Base-by-base conservation (phyloP, 129 eudicot genomes). In the Lactuca saligna region DNA sequence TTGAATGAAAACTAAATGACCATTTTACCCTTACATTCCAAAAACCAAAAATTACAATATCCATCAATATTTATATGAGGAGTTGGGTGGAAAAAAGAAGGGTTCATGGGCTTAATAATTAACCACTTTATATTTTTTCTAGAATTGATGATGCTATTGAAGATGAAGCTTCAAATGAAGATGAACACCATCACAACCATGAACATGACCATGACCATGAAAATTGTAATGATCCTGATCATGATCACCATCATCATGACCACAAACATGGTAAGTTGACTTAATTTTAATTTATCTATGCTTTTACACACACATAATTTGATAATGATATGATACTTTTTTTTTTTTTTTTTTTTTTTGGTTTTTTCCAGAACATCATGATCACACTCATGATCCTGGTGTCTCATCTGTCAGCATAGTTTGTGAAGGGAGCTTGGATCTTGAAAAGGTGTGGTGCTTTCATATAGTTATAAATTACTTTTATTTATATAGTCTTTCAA, bases 341-440 rank as follows among this genome's bases (percentile, higher is more conserved):
- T 4, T n/a, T n/a, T n/a, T 6, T 13, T 76, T 53, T n/a, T 76
- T n/a, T 5, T 44, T 25, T 12, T 66, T 70, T 38, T 57, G 61
- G 57, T 6, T 13, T 76, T 53, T n/a, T 76, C 72, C 85, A 92
- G 98, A 90, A 65, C 95, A 92, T 89, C 95, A 92, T 56, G 98
- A 87, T 78, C 97, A 91, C 65, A 84, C 90, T 60, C 97, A 91
- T 75, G 97, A 91, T 76, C 97, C 97, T 39, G 96, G 97, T 5
- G 97, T 91, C 70, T 79, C 96, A 67, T 91, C 97, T 4, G 90
- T 91, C 71, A 91, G 97, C 84, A 83, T 91, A 65, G 97, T 91
- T 39, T 88, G 88, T 80, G 96, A 91, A 80, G 97, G 97, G 39
- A 85, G 74, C 75, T 82, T 91, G 73, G 97, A 91, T 69, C 88